A percentile compares a stretch with the other conserved stretches of the same genome.
phyloP scores from a whole-genome alignment of 495 filamentous ascomycete species.

The Hyphodiscus hymeniophilus region DNA sequence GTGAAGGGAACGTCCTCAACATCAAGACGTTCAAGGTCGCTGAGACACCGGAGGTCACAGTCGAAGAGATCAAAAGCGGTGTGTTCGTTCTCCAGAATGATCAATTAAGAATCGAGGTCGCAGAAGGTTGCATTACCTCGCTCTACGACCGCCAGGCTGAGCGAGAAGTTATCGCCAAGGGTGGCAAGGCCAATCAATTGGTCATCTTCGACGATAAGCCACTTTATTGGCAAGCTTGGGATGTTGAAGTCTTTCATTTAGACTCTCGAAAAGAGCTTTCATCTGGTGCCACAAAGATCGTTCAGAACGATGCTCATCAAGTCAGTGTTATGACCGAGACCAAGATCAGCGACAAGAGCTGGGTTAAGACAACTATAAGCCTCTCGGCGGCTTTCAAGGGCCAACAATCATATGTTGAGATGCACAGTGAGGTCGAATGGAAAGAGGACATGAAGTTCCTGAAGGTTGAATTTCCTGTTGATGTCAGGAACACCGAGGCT shows the following conservation, averaged over 20 bases:
- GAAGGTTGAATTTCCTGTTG: conserved; percentile 97
- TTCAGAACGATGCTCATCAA: conserved; percentile 64
- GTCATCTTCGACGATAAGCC: conserved; percentile 98
- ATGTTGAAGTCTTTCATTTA: conserved; percentile 93
- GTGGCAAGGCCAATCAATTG: conserved; percentile 78
- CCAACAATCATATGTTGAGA: conserved; percentile 65
- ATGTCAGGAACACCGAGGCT: conserved; percentile 83
- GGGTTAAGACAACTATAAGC: conserved; percentile 79
- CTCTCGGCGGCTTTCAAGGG: conserved; percentile 58
- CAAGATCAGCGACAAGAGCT: conserved; percentile 77
- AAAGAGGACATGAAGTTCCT: conserved; percentile 93
- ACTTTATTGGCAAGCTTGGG: conserved; percentile 98
- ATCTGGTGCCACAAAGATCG: conserved; percentile 54
- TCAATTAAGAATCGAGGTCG: conserved; percentile 61
- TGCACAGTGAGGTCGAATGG: conserved; percentile 83
- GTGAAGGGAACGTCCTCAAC: conserved; percentile 37
- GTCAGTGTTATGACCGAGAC: conserved; percentile 75
- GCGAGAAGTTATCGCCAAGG: conserved; percentile 72
- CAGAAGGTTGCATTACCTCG: conserved; percentile 71
- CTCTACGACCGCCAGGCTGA: conserved; percentile 61
- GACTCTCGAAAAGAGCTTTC: conserved; percentile 72
- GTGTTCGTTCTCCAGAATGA: conserved; percentile 72
- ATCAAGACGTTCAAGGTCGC: conserved; percentile 41
- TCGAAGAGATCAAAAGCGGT: conserved; percentile 56
- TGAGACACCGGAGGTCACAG: conserved; percentile 42